Conservation (phyloP, 2,329 filamentous ascomycete species). For the Fusarium sp. region DNA sequence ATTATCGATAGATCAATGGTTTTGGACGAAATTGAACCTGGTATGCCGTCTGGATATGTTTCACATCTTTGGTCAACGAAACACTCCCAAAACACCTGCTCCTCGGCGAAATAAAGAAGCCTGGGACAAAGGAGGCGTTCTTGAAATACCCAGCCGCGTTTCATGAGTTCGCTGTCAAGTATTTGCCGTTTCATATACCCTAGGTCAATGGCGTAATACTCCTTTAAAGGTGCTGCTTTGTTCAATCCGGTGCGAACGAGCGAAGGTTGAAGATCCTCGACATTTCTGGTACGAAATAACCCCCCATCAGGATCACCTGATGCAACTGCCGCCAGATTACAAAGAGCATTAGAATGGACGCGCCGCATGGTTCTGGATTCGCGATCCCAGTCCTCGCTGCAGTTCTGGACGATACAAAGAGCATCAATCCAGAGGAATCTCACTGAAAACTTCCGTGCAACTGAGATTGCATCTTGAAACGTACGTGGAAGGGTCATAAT, state of each 20-base stretch:
- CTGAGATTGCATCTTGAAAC: neutral
- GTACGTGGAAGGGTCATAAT: neutral
- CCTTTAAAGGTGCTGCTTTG: neutral
- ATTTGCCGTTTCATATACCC: neutral
- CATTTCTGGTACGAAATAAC: neutral
- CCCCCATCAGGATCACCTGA: neutral
- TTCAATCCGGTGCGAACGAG: neutral
- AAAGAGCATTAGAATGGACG: neutral
- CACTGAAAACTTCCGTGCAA: neutral
- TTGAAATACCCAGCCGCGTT: neutral
- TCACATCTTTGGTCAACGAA: neutral
- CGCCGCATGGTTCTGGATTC: neutral
- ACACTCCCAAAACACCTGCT: conserved; percentile 4
- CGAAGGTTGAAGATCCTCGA: neutral
- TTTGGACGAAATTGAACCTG: too few species aligned
- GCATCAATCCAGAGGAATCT: neutral
- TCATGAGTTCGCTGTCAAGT: neutral
- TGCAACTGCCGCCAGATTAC: neutral
- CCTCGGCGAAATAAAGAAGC: neutral
- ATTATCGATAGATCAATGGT: too few species aligned
- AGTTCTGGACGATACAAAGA: conserved; percentile 1
- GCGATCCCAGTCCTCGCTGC: neutral
- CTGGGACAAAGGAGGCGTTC: neutral
- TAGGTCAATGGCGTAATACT: neutral
- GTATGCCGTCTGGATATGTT: neutral